These are phyloP conservation scores for Diaporthe citrichinensis DNA, from an alignment of 2,329 filamentous ascomycete genomes.

Conservation along the genomic window DNA sequence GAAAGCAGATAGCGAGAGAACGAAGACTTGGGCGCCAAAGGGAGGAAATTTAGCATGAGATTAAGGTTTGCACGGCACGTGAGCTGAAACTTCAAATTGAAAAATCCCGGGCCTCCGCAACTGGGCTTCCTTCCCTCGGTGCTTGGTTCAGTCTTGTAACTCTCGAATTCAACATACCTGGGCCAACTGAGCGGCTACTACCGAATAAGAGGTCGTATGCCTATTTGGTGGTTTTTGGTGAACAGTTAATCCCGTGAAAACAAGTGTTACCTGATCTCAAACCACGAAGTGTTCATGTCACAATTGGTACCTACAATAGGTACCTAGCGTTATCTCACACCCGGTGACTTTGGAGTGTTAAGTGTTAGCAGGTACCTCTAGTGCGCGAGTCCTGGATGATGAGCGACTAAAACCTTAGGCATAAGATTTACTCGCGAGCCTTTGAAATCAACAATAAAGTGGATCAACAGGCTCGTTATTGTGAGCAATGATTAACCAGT, in stretches of 20 bases:
- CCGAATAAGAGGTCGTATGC: background rate
- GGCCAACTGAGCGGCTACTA: background rate
- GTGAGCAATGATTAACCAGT: too few species aligned
- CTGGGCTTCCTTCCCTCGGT: background rate
- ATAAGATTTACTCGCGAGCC: too few species aligned
- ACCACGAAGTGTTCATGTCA: background rate
- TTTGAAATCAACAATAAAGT: too few species aligned
- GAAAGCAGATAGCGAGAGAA: background rate
- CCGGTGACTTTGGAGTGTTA: background rate
- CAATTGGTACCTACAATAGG: background rate
- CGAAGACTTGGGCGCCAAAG: background rate
- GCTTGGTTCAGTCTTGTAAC: background rate
- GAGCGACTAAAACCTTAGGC: too few species aligned
- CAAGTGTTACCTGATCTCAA: background rate
- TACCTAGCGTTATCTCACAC: background rate
- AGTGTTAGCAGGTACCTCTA: too few species aligned
- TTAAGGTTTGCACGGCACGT: slow-evolving; percentile 10
- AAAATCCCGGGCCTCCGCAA: background rate
- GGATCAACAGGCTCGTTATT: too few species aligned
- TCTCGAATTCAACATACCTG: background rate
- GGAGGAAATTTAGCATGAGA: background rate
- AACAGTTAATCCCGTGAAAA: background rate
- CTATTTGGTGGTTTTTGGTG: background rate
- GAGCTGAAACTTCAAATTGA: background rate
- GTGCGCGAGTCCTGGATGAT: too few species aligned